These are phyloP conservation scores for Alternaria ethzedia DNA, from an alignment of 2,329 filamentous ascomycete species.

Conservation along the genomic window DNA sequence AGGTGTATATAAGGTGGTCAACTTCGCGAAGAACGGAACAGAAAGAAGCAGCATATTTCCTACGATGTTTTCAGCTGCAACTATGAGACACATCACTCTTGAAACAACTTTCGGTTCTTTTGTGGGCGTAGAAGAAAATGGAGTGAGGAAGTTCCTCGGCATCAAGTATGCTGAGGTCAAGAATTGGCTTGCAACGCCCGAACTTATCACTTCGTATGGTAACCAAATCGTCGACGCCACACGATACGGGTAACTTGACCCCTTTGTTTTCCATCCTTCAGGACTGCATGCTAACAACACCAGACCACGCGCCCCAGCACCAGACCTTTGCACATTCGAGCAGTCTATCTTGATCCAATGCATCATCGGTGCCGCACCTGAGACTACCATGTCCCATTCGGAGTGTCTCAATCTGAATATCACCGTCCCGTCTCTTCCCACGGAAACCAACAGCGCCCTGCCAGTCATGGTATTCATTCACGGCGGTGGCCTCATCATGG, in stretches of 20 bases:
- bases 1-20: too few species aligned
- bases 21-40: too few species aligned
- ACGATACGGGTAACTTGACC: constrained; percentile 32
- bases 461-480: constrained; percentile 61
- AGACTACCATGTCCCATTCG: constrained; percentile 50
- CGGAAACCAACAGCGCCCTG: constrained; percentile 32
- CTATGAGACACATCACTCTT: background rate
- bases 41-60: too few species aligned
- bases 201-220: constrained; percentile 28
- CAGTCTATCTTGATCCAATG: constrained; percentile 32
- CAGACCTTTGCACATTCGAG: constrained; percentile 24
- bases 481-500: constrained; percentile 57
- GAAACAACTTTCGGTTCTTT: constrained; percentile 19
- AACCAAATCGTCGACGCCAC: constrained; percentile 33
- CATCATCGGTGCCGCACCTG: constrained; percentile 5
- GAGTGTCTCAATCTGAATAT: constrained; percentile 61
- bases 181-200: constrained; percentile 40
- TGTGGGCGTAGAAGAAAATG: constrained; percentile 13
- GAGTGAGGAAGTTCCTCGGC: constrained; percentile 37
- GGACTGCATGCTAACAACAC: background rate
- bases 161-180: constrained; percentile 43
- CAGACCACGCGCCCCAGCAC: constrained; percentile 25
- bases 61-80: too few species aligned
- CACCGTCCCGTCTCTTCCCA: constrained; percentile 46
- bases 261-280: background rate